Conservation (phyloP, 31 red algal genomes). For the Endocladia muricata region DNA sequence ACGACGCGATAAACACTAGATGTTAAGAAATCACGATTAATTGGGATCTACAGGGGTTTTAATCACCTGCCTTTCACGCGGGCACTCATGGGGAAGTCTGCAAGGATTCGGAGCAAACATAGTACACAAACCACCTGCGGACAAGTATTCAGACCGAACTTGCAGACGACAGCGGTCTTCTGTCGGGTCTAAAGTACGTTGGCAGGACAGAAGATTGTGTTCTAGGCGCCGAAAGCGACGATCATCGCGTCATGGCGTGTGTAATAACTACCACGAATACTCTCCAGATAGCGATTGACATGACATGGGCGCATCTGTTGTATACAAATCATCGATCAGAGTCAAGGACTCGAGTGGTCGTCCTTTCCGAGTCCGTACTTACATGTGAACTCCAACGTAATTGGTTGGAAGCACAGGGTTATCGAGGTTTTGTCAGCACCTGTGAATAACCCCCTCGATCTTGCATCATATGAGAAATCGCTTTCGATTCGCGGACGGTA, state of each 20-base stretch:
- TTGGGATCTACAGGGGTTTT: background rate
- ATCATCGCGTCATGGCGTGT: too few species aligned
- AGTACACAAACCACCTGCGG: too few species aligned
- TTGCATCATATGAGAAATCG: background rate
- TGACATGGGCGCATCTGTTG: background rate
- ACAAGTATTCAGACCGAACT: too few species aligned
- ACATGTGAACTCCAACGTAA: background rate
- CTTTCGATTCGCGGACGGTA: background rate
- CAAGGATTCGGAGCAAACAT: too few species aligned
- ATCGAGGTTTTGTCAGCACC: background rate
- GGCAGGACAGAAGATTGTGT: too few species aligned
- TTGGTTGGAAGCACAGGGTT: background rate
- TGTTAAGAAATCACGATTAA: background rate
- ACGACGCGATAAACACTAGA: background rate
- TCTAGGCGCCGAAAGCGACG: too few species aligned
- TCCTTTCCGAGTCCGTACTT: background rate
- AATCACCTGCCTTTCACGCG: too few species aligned
- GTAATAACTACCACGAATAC: too few species aligned
- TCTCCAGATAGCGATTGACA: too few species aligned
- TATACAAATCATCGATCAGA: background rate
- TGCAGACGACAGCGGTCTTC: too few species aligned
- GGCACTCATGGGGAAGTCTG: too few species aligned
- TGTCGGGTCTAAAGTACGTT: too few species aligned
- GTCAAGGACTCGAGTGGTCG: background rate
- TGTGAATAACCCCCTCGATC: background rate